Evolutionary conservation across 1,139 yeast genomes (phyloP).

Genomic region (Pichia sp.): DNA sequence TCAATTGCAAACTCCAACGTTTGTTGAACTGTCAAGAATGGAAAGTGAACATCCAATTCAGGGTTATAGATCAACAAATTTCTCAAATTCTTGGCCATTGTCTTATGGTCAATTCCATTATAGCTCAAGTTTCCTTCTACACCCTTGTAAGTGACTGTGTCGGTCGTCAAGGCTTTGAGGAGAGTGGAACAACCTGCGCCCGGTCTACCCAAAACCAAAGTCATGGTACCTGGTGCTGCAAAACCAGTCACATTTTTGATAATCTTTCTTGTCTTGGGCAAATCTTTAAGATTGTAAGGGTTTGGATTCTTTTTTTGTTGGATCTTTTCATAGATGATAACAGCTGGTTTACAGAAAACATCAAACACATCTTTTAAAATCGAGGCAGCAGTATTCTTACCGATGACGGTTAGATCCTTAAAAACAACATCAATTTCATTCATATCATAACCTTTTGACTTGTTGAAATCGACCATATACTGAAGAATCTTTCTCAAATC

Average conservation of each 20-base stretch:
- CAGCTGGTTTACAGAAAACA: constrained; percentile 25
- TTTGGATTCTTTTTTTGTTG: constrained; percentile 3
- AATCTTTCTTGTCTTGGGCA: constrained; percentile 31
- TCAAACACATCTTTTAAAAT: constrained; percentile 46
- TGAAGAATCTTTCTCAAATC: constrained; percentile 29
- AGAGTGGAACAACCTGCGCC: constrained; percentile 50
- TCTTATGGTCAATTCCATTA: constrained; percentile 50
- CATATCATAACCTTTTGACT: constrained; percentile 38
- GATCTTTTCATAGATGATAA: constrained; percentile 14
- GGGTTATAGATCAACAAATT: constrained; percentile 38
- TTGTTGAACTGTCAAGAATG: constrained; percentile 37
- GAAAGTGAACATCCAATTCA: constrained; percentile 39
- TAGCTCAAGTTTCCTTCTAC: constrained; percentile 31
- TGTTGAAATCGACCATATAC: constrained; percentile 24
- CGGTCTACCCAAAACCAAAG: constrained; percentile 47
- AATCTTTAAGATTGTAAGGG: constrained; percentile 14
- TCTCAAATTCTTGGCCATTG: constrained; percentile 28
- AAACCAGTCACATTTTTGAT: constrained; percentile 35
- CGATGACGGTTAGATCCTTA: constrained; percentile 39
- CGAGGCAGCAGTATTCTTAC: constrained; percentile 42
- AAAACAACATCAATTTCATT: constrained; percentile 42
- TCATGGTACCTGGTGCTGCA: constrained; percentile 46
- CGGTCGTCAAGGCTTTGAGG: constrained; percentile 31
- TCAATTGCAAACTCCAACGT: constrained; percentile 38
- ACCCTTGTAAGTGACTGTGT: constrained; percentile 22